Evolutionary conservation across 2,329 filamentous ascomycete species (phyloP).

Genomic region (Cercospora nicotianae): DNA sequence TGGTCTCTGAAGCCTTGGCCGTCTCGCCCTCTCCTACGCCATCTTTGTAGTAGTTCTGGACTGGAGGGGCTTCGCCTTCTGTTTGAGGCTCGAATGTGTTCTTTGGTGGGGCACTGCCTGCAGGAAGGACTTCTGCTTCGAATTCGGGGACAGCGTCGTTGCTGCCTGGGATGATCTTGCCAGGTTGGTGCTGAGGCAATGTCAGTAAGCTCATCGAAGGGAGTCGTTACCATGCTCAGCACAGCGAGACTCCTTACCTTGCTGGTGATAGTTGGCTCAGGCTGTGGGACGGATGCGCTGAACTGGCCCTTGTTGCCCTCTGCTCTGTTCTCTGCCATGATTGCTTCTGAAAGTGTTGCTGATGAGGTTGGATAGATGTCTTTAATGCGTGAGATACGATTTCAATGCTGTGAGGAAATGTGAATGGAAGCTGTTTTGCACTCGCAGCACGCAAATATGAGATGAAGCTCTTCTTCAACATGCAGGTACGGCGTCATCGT

Average conservation of each 20-base stretch:
- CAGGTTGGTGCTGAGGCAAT: conserved; percentile 59
- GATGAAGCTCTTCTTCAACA: conserved; percentile 9
- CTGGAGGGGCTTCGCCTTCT: conserved; percentile 40
- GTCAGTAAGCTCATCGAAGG: conserved; percentile 7
- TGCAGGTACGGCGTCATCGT: conserved; percentile 14
- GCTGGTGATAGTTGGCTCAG: conserved; percentile 12
- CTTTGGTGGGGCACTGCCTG: conserved; percentile 62
- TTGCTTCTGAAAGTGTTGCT: not conserved
- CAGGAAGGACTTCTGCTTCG: conserved; percentile 58
- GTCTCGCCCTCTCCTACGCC: conserved; percentile 44
- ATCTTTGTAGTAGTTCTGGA: conserved; percentile 43
- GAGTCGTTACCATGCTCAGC: not conserved
- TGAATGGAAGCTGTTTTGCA: not conserved
- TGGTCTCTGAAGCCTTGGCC: conserved; percentile 48
- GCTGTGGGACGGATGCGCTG: conserved; percentile 9
- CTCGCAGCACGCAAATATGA: not conserved
- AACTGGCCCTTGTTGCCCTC: conserved; percentile 15
- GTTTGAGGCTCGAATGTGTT: conserved; percentile 50
- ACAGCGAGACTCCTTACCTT: not conserved
- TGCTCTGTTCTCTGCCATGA: conserved; percentile 9
- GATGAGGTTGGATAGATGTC: not conserved
- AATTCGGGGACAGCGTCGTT: conserved; percentile 64
- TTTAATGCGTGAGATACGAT: not conserved
- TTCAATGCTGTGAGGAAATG: not conserved
- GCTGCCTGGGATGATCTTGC: conserved; percentile 54